A percentile compares a stretch with the other conserved stretches of the same genome.
These are phyloP conservation scores for Tricholomella constricta DNA, from an alignment of 768 basidiomycete species.

Conservation along the genomic window DNA sequence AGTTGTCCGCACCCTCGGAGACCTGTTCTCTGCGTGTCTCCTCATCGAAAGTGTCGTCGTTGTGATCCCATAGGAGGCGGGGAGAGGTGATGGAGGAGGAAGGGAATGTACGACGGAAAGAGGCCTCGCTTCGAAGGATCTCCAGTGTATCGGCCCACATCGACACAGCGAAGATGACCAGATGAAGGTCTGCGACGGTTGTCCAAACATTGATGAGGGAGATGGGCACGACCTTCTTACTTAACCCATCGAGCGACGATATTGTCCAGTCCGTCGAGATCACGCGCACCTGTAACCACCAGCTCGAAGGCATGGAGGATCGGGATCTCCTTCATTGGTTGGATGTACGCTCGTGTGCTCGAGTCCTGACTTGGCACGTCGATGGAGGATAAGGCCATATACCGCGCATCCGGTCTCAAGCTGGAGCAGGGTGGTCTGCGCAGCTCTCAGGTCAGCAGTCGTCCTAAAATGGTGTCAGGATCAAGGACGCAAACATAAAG, in stretches of 20 bases:
- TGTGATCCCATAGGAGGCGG: neutral
- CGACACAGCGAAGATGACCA: neutral
- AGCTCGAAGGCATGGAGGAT: neutral
- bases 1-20: too few species aligned
- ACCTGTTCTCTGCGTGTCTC: too few species aligned
- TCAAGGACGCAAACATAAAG: neutral
- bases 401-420: neutral
- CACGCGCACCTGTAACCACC: neutral
- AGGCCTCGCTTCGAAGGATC: neutral
- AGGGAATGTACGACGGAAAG: neutral
- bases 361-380: too few species aligned
- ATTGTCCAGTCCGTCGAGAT: neutral
- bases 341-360: too few species aligned
- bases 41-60: too few species aligned
- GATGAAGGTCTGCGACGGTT: neutral
- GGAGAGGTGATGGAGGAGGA: neutral
- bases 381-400: too few species aligned
- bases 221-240: too few species aligned
- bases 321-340: neutral
- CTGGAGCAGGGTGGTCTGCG: neutral
- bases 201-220: neutral
- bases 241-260: neutral
- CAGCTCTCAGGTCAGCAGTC: neutral
- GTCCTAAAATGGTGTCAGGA: neutral
- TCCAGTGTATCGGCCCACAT: neutral